phyloP scores from a whole-genome alignment of 208 protist species.

The Crithidia sp. region DNA sequence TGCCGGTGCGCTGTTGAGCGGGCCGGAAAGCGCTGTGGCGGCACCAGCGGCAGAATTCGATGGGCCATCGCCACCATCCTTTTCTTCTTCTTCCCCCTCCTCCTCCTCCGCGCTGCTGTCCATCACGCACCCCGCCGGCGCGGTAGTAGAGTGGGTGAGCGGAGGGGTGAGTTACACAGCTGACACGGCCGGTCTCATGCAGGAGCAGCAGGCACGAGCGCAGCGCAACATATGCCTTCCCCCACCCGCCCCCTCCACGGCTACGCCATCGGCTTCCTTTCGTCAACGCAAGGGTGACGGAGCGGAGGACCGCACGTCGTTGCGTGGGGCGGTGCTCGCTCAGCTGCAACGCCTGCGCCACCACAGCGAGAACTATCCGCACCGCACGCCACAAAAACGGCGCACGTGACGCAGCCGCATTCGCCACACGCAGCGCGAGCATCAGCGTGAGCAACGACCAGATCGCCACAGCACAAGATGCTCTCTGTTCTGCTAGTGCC shows the following conservation, averaged over 20 bases:
- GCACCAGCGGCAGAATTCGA: neutral
- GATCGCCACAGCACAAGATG: too few species aligned
- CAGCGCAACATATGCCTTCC: conserved; percentile 55
- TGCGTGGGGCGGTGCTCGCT: conserved; percentile 45
- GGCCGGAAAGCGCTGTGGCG: too few species aligned
- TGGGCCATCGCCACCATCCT: neutral
- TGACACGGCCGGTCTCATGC: conserved; percentile 64
- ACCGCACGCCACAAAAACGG: too few species aligned
- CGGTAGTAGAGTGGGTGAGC: conserved; percentile 66
- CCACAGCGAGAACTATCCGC: neutral
- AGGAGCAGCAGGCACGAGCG: conserved; percentile 50
- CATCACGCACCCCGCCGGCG: conserved; percentile 19
- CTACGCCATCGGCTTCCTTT: neutral
- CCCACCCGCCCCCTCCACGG: conserved; percentile 8
- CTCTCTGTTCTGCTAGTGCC: too few species aligned
- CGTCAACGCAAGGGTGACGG: neutral
- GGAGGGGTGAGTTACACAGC: conserved; percentile 65
- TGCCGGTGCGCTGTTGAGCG: too few species aligned
- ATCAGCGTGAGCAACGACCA: too few species aligned
- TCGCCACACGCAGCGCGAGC: too few species aligned
- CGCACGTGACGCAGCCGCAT: too few species aligned
- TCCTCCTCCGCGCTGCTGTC: neutral
- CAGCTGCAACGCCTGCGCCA: conserved; percentile 55
- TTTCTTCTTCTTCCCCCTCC: neutral
- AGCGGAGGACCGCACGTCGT: conserved; percentile 24